phyloP scores from a whole-genome alignment of 257 asterid genomes.

The Leptodermis oblonga region DNA sequence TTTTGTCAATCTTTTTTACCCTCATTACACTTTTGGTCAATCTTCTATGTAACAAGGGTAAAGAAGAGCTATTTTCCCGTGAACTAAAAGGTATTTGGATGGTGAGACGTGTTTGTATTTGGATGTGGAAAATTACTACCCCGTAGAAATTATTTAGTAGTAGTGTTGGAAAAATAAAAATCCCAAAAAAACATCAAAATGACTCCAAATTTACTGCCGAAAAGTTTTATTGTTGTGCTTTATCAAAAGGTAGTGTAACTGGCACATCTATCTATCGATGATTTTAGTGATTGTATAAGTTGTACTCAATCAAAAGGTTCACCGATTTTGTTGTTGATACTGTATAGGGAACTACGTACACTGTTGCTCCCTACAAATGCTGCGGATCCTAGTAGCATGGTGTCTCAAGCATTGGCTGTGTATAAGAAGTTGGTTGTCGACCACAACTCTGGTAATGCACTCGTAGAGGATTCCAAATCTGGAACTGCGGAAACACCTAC shows the following conservation, averaged over 20 bases:
- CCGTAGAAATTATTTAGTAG: too few species aligned
- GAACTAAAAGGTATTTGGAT: too few species aligned
- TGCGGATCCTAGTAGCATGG: constrained; percentile 63
- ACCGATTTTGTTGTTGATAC: background rate
- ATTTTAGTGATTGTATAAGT: too few species aligned
- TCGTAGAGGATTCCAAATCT: background rate
- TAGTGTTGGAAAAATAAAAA: too few species aligned
- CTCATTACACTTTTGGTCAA: too few species aligned
- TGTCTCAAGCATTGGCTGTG: constrained; percentile 56
- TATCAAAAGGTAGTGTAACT: constrained; percentile 62
- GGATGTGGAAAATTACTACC: too few species aligned
- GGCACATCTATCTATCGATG: background rate
- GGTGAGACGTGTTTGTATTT: too few species aligned
- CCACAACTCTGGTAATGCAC: constrained; percentile 20
- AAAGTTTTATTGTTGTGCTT: background rate
- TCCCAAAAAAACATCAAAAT: too few species aligned
- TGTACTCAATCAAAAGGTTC: background rate
- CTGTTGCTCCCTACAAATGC: constrained; percentile 68
- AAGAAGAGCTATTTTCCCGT: too few species aligned
- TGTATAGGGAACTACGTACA: constrained; percentile 67
- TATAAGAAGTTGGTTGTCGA: constrained; percentile 48
- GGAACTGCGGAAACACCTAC: background rate
- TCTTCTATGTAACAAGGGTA: too few species aligned
- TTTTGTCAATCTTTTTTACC: too few species aligned
- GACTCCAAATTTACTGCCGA: too few species aligned